Percentiles rank a stretch among this genome's conserved stretches.
These are phyloP conservation scores for Coemansia sp. DNA, from an alignment of 192 early-diverging fungal genomes.

Conservation along the genomic window DNA sequence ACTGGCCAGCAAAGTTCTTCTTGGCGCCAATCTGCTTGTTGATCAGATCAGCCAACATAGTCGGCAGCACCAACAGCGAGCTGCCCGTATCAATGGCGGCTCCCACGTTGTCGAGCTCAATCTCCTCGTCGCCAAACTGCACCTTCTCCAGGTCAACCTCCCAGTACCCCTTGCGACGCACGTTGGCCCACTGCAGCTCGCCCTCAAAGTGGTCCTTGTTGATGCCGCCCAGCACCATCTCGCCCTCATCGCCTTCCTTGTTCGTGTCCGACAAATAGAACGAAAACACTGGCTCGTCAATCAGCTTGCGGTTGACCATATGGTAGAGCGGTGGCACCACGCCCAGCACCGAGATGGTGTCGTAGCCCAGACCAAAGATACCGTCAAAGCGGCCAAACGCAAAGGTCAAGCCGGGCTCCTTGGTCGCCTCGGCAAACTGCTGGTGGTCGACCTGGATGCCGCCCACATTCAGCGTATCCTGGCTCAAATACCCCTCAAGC, in stretches of 20 bases:
- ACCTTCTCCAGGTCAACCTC: constrained; percentile 85
- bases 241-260: constrained; percentile 64
- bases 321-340: constrained; percentile 95
- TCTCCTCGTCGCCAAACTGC: constrained; percentile 73
- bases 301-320: constrained; percentile 77
- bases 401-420: constrained; percentile 96
- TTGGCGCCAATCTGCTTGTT: constrained; percentile 90
- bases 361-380: constrained; percentile 90
- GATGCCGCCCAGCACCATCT: constrained; percentile 85
- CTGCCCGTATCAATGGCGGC: constrained; percentile 93
- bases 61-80: constrained; percentile 80
- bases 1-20: constrained; percentile 91
- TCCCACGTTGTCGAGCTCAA: constrained; percentile 63
- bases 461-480: constrained; percentile 74
- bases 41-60: constrained; percentile 78
- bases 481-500: constrained; percentile 91
- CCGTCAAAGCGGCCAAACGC: constrained; percentile 95
- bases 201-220: constrained; percentile 75
- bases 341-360: constrained; percentile 81
- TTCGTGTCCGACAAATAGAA: constrained; percentile 83
- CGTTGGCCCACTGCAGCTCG: constrained; percentile 75
- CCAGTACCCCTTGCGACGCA: constrained; percentile 95
- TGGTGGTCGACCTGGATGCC: constrained; percentile 68
- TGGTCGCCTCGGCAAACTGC: constrained; percentile 94
- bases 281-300: constrained; percentile 86